Base-by-base conservation (phyloP, 179 eudicot genomes). In the Gypsophila paniculata region DNA sequence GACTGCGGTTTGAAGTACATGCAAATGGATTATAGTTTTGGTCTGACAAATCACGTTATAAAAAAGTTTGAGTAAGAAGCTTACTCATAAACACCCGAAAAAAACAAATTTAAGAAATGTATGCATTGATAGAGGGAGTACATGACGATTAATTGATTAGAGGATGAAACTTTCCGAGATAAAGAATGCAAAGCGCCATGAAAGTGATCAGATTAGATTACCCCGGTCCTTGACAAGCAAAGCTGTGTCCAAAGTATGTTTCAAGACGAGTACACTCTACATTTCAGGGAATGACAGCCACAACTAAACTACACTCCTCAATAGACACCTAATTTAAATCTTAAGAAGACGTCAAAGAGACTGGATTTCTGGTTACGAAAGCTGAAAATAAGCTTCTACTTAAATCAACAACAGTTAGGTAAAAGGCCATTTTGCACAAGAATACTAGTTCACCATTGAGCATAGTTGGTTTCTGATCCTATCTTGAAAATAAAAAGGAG, bases 261-360 rank as follows among this genome's bases (percentile, higher is more conserved):
- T 71, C 73, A 55, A 44, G 18, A 59, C 19, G 18, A 26, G 34
- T 51, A 44, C 29, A 18, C 18, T 26, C 29, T 23, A 29, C 34
- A 25, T 46, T 18, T 29, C 39, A 57, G 22, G 75, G 14, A 46
- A 42, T 46, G 59, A 6, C 51, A 15, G 25, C 64, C 59, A 63
- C 70, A 66, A 2, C n/a, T 39, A n/a, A 64, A 15, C 23, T 49
- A 68, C 1, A 21, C 55, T 57, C 51, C 53, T 54, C 51, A 59
- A 76, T 14, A 65, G 8, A 51, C 75, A 54, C 71, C 71, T 29
- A 76, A 64, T 61, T 70, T 68, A 14, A 25, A 32, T 58, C 61
- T 38, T 49, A 72, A 74, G 18, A 60, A 67, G 29, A 44, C 34
- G 17, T 44, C 8, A 62, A 67, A 29, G 53, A 68, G 12, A 21